Evolutionary conservation across 139 green algal genomes (phyloP).

Genomic region (Coccomyxa sp.): DNA sequence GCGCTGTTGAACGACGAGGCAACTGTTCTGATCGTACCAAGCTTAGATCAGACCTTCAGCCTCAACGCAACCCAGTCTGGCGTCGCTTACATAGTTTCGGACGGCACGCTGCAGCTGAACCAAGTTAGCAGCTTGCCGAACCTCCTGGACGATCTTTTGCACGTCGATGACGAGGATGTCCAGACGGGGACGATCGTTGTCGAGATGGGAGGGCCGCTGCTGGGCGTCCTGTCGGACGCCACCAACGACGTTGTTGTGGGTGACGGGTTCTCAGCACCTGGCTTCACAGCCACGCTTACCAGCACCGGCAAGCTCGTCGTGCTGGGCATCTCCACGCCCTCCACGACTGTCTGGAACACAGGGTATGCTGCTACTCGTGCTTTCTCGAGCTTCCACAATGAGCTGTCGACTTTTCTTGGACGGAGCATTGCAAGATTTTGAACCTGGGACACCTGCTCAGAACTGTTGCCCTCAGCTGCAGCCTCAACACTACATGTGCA

Average conservation of each 20-base stretch:
- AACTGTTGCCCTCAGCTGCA: no score
- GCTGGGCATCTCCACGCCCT: not conserved
- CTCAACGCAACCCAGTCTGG: not conserved
- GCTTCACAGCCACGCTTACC: not conserved
- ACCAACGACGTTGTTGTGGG: not conserved
- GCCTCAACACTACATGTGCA: no score
- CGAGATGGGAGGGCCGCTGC: not conserved
- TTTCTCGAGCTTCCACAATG: no score
- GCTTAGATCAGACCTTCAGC: not conserved
- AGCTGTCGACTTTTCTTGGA: no score
- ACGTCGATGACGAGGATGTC: not conserved
- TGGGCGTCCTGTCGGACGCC: not conserved
- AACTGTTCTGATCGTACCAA: not conserved
- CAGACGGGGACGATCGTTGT: not conserved
- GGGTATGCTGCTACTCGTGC: not conserved
- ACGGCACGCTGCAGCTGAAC: not conserved
- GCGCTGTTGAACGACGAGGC: not conserved
- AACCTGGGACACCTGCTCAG: no score
- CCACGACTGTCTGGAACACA: not conserved
- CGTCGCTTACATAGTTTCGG: not conserved
- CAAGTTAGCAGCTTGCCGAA: not conserved
- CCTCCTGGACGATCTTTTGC: not conserved
- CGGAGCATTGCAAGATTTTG: no score
- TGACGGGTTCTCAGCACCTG: not conserved
- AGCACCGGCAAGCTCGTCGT: not conserved